Evolutionary conservation across 768 basidiomycete genomes (phyloP), one percentile per base, ranked within the genome.

Genomic region (Russula foetens): DNA sequence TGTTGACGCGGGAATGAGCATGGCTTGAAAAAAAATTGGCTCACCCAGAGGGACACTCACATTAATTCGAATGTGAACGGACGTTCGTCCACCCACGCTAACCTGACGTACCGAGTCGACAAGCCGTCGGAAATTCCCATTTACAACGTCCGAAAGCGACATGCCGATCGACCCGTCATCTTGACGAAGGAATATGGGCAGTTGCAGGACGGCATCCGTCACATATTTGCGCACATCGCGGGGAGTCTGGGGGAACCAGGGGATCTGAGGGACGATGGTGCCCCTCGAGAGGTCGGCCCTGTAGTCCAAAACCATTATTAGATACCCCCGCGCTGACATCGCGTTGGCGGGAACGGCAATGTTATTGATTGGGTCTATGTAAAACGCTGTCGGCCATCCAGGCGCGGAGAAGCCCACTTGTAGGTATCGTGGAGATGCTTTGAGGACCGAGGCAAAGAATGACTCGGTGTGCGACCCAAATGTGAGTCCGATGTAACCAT

Each of bases 181-280:
- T 28, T 64, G 65, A 35, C 63, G 51, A 44, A 66, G 63, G 52
- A 66, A 66, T 28, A 66, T 58, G 23, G 65, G 65, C 19, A 66
- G 50, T 31, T 57, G 56, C 26, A 66, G 63, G 29, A 53, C 31
- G 17, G 65, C 62, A 7, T 64, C 57, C 6, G 58, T 56, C 26
- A 66, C 65, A 28, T 66, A 64, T 23, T 64, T 64, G 14, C 50
- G 53, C 58, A 63, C 14, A 35, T 66, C 65, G 19, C 60, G 46
- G 19, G 52, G 58, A 6, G 56, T 64, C 39, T 64, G 58, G 8
- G 65, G 65, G 19, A 56, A 50, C 65, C 65, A 66, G 0, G 63
- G 51, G 4, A 55, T 23, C 38, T 66, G 65, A 2, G 63, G 65
- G 3, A 66, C 21, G 46, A 66, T 56, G 3, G 58, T 59, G 4